These are phyloP conservation scores for Alnus rubra DNA, from an alignment of 306 rosid genomes.

Conservation along the genomic window DNA sequence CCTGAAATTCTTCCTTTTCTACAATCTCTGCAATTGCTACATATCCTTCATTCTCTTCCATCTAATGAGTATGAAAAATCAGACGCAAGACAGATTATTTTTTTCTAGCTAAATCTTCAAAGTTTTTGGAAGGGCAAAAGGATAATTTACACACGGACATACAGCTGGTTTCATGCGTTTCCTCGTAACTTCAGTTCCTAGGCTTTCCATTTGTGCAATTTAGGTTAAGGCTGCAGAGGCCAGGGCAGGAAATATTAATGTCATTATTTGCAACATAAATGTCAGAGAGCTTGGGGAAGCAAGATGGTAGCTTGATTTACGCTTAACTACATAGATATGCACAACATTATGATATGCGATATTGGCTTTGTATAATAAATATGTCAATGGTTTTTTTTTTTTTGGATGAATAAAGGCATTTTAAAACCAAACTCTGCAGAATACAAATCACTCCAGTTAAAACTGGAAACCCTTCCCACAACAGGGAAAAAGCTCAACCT, in stretches of 20 bases:
- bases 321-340: neutral
- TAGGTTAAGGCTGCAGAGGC: slow-evolving; percentile 21
- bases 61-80: slow-evolving; percentile 25
- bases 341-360: neutral
- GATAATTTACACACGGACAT: neutral
- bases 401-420: too few relatives aligned
- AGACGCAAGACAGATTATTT: neutral
- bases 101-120: neutral
- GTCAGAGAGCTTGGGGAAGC: neutral
- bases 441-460: too few relatives aligned
- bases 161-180: slow-evolving; percentile 59
- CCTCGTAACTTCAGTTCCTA: slow-evolving; percentile 36
- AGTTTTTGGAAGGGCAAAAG: slow-evolving; percentile 11
- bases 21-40: slow-evolving; percentile 42
- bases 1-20: slow-evolving; percentile 49
- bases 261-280: neutral
- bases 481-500: too few relatives aligned
- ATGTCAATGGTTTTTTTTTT: too few relatives aligned
- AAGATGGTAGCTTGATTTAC: neutral
- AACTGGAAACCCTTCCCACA: too few relatives aligned
- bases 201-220: slow-evolving; percentile 41
- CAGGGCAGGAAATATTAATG: slow-evolving; percentile 6
- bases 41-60: slow-evolving; percentile 39
- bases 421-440: too few relatives aligned
- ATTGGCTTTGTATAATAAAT: neutral